Base-by-base conservation (phyloP, 2,329 filamentous ascomycete species). In the Neurospora sp. region DNA sequence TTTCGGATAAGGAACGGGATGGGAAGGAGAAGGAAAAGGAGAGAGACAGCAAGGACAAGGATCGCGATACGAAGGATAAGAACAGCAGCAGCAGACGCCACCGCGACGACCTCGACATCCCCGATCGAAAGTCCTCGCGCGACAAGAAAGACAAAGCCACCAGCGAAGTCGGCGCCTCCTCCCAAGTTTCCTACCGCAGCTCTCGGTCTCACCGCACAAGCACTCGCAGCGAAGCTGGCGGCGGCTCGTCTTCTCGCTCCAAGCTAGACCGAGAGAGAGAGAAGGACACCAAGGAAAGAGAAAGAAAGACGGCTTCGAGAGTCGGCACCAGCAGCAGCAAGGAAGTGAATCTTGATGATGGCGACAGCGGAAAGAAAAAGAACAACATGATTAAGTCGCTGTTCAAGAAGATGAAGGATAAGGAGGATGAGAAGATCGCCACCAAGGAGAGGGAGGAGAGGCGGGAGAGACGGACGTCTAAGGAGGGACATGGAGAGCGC, bases 301-400 rank as follows among this genome's bases (percentile, higher is more conserved):
- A 66, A 66, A 73, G 78, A 9, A 79, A 76, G 73, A 74, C 78
- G 8, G 78, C 52, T 9, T 80, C 68, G 80, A 81, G 69, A 79
- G 80, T 68, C 78, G 78, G 13, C 73, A 74, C 69, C 74, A 73
- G 40, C 78, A 80, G 72, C 75, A 81, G 80, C 67, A 80, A 78
- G 40, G 77, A 76, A 11, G 78, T 77, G 66, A 75, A 76, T 7
- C 73, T 81, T 4, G 38, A 36, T n/a, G 66, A 58, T 23, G 80
- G 82, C 2, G 72, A 85, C n/a, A 78, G 82, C 52, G 81, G 81
- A 72, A 81, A 84, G 73, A 80, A 80, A 72, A 83, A 81, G 74
- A 78, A 76, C 52, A 87, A 83, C 75, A 86, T 88, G 85, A 82
- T 89, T 72, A 88, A 87, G 80, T 79, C 82, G 2, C 73, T 89